Conservation (phyloP, 345 rosid species). For the Corchorus capsularis region DNA sequence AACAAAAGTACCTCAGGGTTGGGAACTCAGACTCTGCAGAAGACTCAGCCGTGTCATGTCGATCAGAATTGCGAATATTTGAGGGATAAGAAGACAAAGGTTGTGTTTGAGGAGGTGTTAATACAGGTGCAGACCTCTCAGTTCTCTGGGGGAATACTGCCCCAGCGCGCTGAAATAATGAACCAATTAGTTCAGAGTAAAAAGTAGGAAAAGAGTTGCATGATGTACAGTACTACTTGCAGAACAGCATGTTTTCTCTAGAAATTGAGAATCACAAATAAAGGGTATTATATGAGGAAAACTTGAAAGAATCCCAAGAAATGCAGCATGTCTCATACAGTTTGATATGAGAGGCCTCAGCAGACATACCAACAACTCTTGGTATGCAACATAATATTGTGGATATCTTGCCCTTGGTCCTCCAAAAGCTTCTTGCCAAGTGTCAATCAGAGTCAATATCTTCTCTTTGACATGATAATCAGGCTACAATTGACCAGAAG, state of each 20-base stretch:
- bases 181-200: slow-evolving; percentile 19
- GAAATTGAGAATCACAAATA: slow-evolving; percentile 6
- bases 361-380: slow-evolving; percentile 88
- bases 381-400: slow-evolving; percentile 94
- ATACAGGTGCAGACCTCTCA: slow-evolving; percentile 88
- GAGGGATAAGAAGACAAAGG: slow-evolving; percentile 81
- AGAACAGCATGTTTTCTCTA: background rate
- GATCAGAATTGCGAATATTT: slow-evolving; percentile 69
- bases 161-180: slow-evolving; percentile 84
- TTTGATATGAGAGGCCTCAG: slow-evolving; percentile 14
- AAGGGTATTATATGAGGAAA: slow-evolving; percentile 5
- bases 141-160: slow-evolving; percentile 96
- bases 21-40: slow-evolving; percentile 92
- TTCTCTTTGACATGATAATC: slow-evolving; percentile 93
- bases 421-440: slow-evolving; percentile 99
- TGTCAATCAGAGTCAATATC: slow-evolving; percentile 81
- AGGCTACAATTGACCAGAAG: slow-evolving; percentile 54
- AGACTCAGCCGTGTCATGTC: slow-evolving; percentile 61
- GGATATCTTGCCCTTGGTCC: slow-evolving; percentile 98
- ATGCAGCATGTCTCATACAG: slow-evolving; percentile 15
- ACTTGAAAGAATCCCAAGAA: background rate
- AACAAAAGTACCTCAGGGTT: slow-evolving; percentile 64
- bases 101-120: slow-evolving; percentile 94
- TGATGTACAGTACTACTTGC: slow-evolving; percentile 13
- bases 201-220: slow-evolving; percentile 4